These are phyloP conservation scores for Rhodomyrtus psidioides DNA, from an alignment of 441 rosid species.

Conservation along the genomic window DNA sequence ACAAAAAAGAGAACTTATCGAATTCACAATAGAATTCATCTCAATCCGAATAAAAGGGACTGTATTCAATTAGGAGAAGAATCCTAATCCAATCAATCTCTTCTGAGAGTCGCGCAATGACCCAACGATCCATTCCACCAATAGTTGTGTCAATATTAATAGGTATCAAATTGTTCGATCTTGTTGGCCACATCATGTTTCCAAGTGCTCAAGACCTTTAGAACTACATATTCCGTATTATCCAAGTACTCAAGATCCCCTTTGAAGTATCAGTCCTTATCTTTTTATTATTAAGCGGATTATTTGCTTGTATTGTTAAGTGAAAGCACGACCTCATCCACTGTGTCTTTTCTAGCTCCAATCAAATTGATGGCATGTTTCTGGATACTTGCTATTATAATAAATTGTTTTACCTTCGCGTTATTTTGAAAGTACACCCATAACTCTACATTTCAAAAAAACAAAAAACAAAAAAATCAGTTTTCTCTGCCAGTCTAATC, in stretches of 20 bases:
- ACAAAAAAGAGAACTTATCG: background rate
- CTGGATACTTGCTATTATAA: background rate
- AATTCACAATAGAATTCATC: background rate
- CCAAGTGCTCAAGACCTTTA: background rate
- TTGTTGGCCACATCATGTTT: background rate
- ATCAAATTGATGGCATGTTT: background rate
- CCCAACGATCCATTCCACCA: background rate
- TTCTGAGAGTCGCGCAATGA: background rate
- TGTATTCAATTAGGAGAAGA: background rate
- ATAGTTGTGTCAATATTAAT: background rate
- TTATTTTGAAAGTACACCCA: background rate
- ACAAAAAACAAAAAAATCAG: background rate
- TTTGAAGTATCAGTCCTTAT: background rate
- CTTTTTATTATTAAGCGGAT: background rate
- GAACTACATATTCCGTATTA: background rate
- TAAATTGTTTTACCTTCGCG: background rate
- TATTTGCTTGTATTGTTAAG: background rate
- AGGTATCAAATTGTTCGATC: background rate
- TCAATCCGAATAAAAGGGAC: background rate
- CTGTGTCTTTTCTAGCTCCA: background rate
- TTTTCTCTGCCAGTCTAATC: background rate
- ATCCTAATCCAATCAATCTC: background rate
- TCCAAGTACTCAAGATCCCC: background rate
- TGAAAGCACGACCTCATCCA: too few species aligned
- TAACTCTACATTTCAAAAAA: background rate